Evolutionary conservation across 495 filamentous ascomycete species (phyloP), one percentile per base, ranked within the genome.

Genomic region (Penicillium longicatenatum): DNA sequence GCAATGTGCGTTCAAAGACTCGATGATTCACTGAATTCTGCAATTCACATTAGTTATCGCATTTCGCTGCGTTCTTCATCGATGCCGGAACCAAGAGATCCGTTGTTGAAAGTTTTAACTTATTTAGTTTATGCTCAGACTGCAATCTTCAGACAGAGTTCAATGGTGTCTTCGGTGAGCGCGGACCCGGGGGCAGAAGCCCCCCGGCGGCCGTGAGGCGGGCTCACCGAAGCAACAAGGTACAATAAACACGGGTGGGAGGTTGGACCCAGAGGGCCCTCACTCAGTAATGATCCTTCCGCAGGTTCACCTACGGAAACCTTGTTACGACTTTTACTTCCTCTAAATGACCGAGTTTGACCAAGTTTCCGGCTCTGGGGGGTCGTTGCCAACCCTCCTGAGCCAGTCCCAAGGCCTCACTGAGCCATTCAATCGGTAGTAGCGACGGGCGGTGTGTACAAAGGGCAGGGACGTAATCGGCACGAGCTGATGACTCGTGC

Each of bases 381-480:
- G 76, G 76, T 79, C 75, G 82, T 87, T 84, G 80, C 84, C 82
- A 75, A 79, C 77, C 80, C 81, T 79, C 74, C 72, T 80, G 75
- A 74, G 81, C 82, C 82, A 85, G 78, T 87, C 82, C 82, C 77
- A 80, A 87, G 81, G 78, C 84, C 82, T 86, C 80, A 86, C 82
- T 86, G 75, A 87, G 82, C 82, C 80, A 85, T 86, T 88, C 80
- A 86, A 86, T 88, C 81, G 82, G 83, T 86, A 86, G 83, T 85
- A 86, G 83, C 80, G 80, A 87, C 79, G 82, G 84, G 85, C 82
- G 82, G 82, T 86, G 81, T 88, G 81, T 66, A 68, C 66, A 68
- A 68, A 66, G 64, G 55, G 55, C 55, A 57, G 82, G 82, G 82
- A 86, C 80, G 81, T 86, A 87, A 85, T 87, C 79, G 86, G 84